phyloP scores from a whole-genome alignment of 208 protist genomes.

The Kentomonas sorsogonicus region DNA sequence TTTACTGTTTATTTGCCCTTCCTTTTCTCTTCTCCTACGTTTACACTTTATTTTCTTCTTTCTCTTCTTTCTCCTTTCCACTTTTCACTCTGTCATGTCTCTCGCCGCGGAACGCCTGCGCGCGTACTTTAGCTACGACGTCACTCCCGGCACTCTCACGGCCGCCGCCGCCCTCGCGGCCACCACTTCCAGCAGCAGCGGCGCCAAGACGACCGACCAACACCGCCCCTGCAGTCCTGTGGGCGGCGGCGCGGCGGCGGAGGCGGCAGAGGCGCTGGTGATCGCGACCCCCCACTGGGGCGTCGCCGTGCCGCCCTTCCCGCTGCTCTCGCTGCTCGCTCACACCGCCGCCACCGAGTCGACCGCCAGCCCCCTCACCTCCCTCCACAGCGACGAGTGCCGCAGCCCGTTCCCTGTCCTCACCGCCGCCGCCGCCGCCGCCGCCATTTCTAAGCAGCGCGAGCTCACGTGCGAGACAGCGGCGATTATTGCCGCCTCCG shows the following conservation, averaged over 20 bases:
- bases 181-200: too few relatives aligned
- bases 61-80: conserved; percentile 2
- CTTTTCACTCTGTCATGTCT: conserved; percentile 1
- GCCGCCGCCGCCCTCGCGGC: too few relatives aligned
- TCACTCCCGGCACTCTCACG: too few relatives aligned
- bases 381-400: neutral
- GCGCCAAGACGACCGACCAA: too few relatives aligned
- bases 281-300: neutral
- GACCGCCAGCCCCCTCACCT: neutral
- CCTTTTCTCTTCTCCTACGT: conserved; percentile 7
- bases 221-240: too few relatives aligned
- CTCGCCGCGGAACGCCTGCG: neutral
- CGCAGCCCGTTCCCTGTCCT: neutral
- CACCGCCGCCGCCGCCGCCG: neutral
- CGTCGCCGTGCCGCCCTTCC: too few relatives aligned
- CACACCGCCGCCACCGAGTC: neutral
- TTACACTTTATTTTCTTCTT: neutral
- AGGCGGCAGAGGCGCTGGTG: neutral
- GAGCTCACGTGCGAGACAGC: neutral
- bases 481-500: too few relatives aligned
- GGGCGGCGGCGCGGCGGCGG: neutral
- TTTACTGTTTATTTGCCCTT: conserved; percentile 4
- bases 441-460: neutral
- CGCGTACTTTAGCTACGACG: neutral
- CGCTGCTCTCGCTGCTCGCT: neutral